Base-by-base conservation (phyloP, 2,329 filamentous ascomycete genomes). In the Pyrenophora tritici-repentis region DNA sequence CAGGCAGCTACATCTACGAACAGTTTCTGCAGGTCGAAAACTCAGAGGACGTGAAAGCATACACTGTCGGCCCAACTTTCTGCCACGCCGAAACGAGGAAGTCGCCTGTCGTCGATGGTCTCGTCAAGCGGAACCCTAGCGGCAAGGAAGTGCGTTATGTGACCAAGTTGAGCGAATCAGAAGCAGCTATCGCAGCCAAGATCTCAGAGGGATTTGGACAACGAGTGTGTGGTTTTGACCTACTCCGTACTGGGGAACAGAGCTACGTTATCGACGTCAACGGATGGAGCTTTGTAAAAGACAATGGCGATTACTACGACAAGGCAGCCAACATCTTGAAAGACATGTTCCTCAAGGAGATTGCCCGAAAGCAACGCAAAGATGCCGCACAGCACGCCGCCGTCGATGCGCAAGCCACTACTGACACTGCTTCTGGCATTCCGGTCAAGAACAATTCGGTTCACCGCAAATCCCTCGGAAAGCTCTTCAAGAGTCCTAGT, bases 241-340 rank as follows among this genome's bases (percentile, higher is more conserved):
- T 99, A 53, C 80, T 99, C 49, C 87, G 95, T 22, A 91, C 92
- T 10, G 87, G 86, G 42, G 90, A 91, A 13, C 90, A 90, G 72
- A 97, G 93, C 71, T 99, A 91, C 75, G 94, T 99, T 41, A 99
- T 99, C 61, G 94, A 99, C 66, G 94, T 99, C 63, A 99, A 99
- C 72, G 94, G 94, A 10, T 99, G 95, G 95, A 97, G 93, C 70
- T 99, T 99, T 67, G 94, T 99, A 73, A 99, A 99, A 73, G 95
- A 99, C 73, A 99, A 99, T 66, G 93, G 97, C 56, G 92, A 96
- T 54, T 99, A 99, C 74, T 99, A 99, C 72, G 90, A 97, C 67
- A 90, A 91, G 67, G 94, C 88, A 62, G 86, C 94, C 17, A 86
- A 81, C 53, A 96, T 97, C 41, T 78, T 99, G 43, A 90, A 87